Evolutionary conservation across 208 protist species (phyloP), one percentile per base, ranked within the genome.

Genomic region (Leishmania aethiopica): DNA sequence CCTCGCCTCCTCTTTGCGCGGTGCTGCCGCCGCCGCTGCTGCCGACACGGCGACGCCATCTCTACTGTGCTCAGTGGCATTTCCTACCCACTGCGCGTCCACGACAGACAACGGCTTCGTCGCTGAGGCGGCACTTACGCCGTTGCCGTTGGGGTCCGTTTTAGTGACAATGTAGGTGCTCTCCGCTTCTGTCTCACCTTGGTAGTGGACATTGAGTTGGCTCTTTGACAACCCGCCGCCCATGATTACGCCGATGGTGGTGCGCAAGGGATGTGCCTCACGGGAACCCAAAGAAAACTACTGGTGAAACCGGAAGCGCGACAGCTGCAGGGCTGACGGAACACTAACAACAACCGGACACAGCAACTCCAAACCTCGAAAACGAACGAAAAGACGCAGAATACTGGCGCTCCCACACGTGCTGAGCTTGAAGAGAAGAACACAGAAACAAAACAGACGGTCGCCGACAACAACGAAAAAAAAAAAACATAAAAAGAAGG

Each of bases 181-280:
- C 7, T 77, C 81, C 0, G 40, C 81, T 22, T 84, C 71, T 0
- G 57, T 74, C 45, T 59, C 53, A 5, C 81, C 69, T 4, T 80
- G 62, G 47, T 45, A 42, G 59, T 64, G 81, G 32, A 84, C 71
- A n/a, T 64, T 55, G 17, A 81, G 67, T 3, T 53, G 59, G 0
- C 53, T 72, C 49, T 80, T 84, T 7, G 81, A 73, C 45, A 75
- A 67, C 3, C 75, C 81, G 25, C 75, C 66, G 19, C 81, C 81
- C 81, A 84, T 84, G 67, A 22, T 76, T n/a, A 60, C 40, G 55
- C 32, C 32, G 13, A 32, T 15, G n/a, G 8, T 42, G 17, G 15
- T 35, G 28, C 13, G 7, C 11, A 10, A 75, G 28, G 32, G 8
- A 75, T 57, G 28, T 8, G 32, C 4, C 13, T n/a, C 25, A 49